These are phyloP conservation scores for Ceratocystis variospora DNA, from an alignment of 2,329 filamentous ascomycete genomes.

Conservation along the genomic window DNA sequence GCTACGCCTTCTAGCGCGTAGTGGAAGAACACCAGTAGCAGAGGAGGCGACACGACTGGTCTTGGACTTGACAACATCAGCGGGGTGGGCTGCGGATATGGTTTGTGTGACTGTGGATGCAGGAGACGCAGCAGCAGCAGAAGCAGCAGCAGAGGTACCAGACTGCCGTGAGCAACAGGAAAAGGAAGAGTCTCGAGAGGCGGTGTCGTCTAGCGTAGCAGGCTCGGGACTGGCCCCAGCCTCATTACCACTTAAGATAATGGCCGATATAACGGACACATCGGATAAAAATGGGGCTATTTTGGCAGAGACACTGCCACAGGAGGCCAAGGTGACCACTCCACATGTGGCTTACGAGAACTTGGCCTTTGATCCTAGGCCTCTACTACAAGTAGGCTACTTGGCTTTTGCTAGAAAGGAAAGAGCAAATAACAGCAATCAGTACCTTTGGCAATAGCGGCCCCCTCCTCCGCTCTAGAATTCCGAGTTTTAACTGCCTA, in stretches of 20 bases:
- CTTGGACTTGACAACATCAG: conserved; percentile 35
- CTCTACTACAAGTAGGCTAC: conserved; percentile 30
- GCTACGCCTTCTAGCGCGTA: conserved; percentile 40
- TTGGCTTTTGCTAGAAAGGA: conserved; percentile 22
- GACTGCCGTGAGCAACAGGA: neutral
- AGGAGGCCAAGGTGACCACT: conserved; percentile 21
- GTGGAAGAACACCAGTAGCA: conserved; percentile 29
- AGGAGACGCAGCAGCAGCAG: neutral
- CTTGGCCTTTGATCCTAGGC: conserved; percentile 31
- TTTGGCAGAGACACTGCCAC: conserved; percentile 21
- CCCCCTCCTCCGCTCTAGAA: neutral
- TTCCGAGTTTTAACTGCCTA: no score
- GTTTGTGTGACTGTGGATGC: neutral
- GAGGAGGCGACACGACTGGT: conserved; percentile 44
- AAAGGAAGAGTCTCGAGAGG: neutral
- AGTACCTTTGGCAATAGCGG: no score
- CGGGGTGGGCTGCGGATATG: neutral
- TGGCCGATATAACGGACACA: conserved; percentile 1
- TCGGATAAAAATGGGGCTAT: conserved; percentile 23
- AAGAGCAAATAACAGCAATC: neutral
- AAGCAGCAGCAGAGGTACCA: neutral
- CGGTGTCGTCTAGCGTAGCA: neutral
- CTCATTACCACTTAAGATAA: neutral
- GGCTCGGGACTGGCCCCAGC: conserved; percentile 1
- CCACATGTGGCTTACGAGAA: conserved; percentile 28